These are phyloP conservation scores for Spergularia azorica DNA, from an alignment of 179 eudicot genomes.

Conservation along the genomic window DNA sequence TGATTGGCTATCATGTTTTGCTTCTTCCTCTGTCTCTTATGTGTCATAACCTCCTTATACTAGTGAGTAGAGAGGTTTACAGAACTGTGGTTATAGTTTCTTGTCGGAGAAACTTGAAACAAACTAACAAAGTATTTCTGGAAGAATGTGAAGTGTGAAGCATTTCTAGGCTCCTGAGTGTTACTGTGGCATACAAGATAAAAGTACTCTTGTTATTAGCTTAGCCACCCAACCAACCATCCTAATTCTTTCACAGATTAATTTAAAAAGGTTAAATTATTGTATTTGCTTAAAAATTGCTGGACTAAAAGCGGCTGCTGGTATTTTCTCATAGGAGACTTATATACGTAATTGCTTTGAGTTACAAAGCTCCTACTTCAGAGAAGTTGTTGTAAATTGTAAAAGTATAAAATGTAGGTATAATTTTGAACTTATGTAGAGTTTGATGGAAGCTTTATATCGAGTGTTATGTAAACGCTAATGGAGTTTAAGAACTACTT, in stretches of 20 bases:
- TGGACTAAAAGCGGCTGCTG: background rate
- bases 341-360: background rate
- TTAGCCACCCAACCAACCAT: background rate
- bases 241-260: background rate
- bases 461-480: background rate
- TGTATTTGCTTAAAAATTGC: background rate
- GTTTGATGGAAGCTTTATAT: conserved; percentile 10
- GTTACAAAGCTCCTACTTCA: background rate
- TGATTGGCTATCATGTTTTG: background rate
- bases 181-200: background rate
- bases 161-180: background rate
- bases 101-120: conserved; percentile 8
- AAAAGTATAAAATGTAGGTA: background rate
- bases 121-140: no score
- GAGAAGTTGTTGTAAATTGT: background rate
- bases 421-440: background rate
- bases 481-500: background rate
- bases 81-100: conserved; percentile 6
- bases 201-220: background rate
- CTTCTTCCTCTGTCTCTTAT: conserved; percentile 2
- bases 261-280: background rate
- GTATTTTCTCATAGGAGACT: background rate
- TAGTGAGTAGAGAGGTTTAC: background rate
- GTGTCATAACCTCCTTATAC: conserved; percentile 1
- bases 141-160: background rate